phyloP scores from a whole-genome alignment of 176 grass and related monocot species.

The Oryza glumipatula region DNA sequence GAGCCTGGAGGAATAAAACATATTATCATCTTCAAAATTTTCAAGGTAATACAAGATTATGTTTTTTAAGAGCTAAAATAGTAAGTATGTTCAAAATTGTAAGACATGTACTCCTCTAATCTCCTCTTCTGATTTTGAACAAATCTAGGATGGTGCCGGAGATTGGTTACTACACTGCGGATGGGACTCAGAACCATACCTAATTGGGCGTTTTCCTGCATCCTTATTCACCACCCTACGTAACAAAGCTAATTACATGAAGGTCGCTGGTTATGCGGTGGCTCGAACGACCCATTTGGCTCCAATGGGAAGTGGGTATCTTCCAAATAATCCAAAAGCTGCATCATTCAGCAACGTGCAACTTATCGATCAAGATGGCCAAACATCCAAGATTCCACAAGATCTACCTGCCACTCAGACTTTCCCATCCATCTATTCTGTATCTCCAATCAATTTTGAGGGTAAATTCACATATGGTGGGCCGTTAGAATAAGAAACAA shows the following conservation, averaged over 20 bases:
- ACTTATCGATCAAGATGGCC: background rate
- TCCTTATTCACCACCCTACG: background rate
- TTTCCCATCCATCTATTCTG: background rate
- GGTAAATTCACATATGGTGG: conserved; percentile 15
- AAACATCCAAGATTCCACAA: background rate
- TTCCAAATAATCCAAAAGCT: background rate
- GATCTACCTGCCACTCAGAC: background rate
- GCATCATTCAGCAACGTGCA: conserved; percentile 2
- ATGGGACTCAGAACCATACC: conserved; percentile 4
- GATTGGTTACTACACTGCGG: background rate
- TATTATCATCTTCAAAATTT: background rate
- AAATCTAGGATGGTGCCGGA: background rate
- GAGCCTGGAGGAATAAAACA: background rate
- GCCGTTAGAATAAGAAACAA: background rate
- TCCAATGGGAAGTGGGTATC: conserved; percentile 6
- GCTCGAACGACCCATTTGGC: background rate
- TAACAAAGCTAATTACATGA: background rate
- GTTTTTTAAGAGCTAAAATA: background rate
- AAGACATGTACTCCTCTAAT: background rate
- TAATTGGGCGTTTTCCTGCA: background rate
- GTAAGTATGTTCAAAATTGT: background rate
- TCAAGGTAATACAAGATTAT: background rate
- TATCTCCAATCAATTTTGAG: background rate
- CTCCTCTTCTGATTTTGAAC: background rate
- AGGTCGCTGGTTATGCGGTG: background rate